Conservation (phyloP, 768 basidiomycete genomes). For the Kwoniella pini region DNA sequence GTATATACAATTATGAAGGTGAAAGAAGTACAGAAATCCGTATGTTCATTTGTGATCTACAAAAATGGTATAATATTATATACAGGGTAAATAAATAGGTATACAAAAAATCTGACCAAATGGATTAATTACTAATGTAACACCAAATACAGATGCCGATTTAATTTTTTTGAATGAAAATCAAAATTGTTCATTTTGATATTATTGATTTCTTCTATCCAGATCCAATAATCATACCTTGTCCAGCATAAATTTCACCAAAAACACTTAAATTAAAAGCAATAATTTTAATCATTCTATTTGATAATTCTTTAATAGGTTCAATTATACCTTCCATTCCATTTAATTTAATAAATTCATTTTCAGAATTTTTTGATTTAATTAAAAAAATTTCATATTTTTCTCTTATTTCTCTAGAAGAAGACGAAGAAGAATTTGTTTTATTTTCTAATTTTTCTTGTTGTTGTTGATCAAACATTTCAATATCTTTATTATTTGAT, state of each 20-base stretch:
- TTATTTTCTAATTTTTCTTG: background rate
- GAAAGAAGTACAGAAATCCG: no score
- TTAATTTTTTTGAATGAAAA: no score
- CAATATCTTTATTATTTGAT: background rate
- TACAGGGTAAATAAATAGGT: no score
- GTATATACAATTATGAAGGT: no score
- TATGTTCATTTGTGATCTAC: no score
- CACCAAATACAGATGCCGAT: no score
- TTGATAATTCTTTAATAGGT: conserved; percentile 27
- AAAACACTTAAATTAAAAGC: conserved; percentile 44
- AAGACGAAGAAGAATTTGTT: no score
- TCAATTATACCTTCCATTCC: conserved; percentile 18
- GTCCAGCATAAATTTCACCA: conserved; percentile 25
- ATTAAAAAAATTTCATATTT: conserved; percentile 5
- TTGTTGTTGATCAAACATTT: background rate
- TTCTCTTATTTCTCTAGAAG: conserved; percentile 6
- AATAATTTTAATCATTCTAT: conserved; percentile 33
- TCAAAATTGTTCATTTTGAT: no score
- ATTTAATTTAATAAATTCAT: conserved; percentile 5
- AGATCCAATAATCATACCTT: conserved; percentile 41
- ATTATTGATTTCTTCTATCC: background rate
- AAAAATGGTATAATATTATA: no score
- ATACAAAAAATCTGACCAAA: no score
- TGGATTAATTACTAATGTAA: no score
- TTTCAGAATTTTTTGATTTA: conserved; percentile 8